Conservation (phyloP, 768 basidiomycete species). For the Mycena sanguinolenta region DNA sequence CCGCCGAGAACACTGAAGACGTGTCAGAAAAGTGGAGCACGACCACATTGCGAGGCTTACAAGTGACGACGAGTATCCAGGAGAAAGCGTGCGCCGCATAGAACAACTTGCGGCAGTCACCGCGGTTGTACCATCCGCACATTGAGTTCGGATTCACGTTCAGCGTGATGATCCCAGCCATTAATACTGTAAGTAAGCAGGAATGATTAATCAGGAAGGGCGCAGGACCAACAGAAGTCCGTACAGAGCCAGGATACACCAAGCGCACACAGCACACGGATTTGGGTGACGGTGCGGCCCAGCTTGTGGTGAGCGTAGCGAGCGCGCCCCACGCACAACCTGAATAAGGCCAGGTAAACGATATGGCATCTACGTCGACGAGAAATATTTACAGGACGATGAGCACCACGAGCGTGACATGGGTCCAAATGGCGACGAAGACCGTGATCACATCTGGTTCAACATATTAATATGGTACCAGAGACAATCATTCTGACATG, state of each 20-base stretch:
- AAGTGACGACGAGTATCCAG: constrained; percentile 23
- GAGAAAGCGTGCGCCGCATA: constrained; percentile 12
- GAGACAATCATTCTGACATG: not conserved
- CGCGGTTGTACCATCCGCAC: not conserved
- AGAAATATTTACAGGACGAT: not conserved
- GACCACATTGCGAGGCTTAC: not conserved
- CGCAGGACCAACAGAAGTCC: not conserved
- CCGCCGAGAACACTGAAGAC: constrained; percentile 18
- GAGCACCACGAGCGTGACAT: not conserved
- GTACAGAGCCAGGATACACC: constrained; percentile 23
- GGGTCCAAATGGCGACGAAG: constrained; percentile 16
- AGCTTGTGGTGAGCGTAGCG: not conserved
- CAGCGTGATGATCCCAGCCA: not conserved
- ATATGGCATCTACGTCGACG: not conserved
- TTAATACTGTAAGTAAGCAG: constrained; percentile 6
- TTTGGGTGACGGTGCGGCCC: constrained; percentile 18
- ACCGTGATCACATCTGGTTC: constrained; percentile 4
- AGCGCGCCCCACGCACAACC: constrained; percentile 14
- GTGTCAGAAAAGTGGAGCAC: not conserved
- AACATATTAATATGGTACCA: not conserved
- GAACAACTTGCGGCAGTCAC: constrained; percentile 2
- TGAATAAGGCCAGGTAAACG: not conserved
- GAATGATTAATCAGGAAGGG: not conserved
- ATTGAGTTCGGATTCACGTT: not conserved
- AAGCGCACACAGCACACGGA: constrained; percentile 12